phyloP scores from a whole-genome alignment of 306 rosid species.

The Corylus americana region DNA sequence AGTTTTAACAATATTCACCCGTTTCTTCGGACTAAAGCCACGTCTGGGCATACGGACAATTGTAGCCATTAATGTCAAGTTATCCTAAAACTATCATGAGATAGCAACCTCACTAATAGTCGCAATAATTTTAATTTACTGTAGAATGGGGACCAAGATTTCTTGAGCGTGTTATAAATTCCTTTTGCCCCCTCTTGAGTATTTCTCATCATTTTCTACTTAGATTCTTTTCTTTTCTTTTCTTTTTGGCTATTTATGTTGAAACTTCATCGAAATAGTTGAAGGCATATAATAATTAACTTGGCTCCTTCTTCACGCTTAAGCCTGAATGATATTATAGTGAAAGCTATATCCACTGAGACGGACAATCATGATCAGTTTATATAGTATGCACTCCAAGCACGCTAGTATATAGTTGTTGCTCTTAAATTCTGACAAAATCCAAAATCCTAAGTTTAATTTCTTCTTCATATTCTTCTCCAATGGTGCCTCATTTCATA shows the following conservation, averaged over 20 bases:
- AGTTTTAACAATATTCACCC: no score
- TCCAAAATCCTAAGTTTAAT: background rate
- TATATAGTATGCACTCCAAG: background rate
- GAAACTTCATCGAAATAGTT: no score
- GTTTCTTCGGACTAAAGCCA: background rate
- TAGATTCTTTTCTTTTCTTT: background rate
- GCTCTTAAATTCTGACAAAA: background rate
- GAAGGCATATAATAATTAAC: background rate
- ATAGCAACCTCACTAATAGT: background rate
- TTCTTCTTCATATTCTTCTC: constrained; percentile 9
- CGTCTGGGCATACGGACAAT: background rate
- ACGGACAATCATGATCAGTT: background rate
- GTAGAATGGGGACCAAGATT: background rate
- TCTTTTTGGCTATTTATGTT: background rate
- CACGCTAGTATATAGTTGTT: background rate
- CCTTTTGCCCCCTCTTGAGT: background rate
- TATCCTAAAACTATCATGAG: background rate
- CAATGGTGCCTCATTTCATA: constrained; percentile 28
- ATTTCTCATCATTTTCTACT: background rate
- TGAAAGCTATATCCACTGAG: background rate
- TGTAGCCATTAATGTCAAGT: background rate
- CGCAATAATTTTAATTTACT: background rate
- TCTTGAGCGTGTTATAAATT: background rate
- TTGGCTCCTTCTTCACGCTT: background rate
- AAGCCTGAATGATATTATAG: background rate